Evolutionary conservation across 2,329 filamentous ascomycete species (phyloP).

Genomic region (Ceratocystis colombiana): DNA sequence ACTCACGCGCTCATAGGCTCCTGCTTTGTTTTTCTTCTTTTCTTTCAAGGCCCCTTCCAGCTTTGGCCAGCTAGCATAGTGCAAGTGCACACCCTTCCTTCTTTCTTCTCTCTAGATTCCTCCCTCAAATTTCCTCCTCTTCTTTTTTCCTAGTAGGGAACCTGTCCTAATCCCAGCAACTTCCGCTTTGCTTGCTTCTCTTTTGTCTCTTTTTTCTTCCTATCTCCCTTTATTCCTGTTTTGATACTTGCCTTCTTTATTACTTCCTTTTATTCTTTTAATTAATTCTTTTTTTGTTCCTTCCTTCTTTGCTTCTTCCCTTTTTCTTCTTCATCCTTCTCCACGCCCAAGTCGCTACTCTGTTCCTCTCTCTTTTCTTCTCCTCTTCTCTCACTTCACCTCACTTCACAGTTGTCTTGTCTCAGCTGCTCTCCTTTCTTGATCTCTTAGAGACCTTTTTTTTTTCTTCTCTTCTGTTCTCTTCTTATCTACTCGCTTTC

Average conservation of each 20-base stretch:
- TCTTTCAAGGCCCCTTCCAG: conserved; percentile 16
- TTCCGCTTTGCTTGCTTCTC: conserved; percentile 17
- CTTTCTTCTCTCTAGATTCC: conserved; percentile 9
- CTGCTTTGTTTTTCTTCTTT: background rate
- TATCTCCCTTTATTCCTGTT: conserved; percentile 14
- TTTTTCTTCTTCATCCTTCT: conserved; percentile 21
- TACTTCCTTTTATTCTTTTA: conserved; percentile 25
- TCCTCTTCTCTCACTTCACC: conserved; percentile 21
- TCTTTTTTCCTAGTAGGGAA: background rate
- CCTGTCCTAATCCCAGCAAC: background rate
- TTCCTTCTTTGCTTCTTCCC: conserved; percentile 19
- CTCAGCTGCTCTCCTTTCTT: conserved; percentile 21
- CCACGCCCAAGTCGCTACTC: conserved; percentile 16
- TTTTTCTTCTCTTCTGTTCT: conserved; percentile 8
- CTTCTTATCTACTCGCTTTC: background rate
- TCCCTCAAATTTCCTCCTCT: conserved; percentile 17
- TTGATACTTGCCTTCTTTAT: conserved; percentile 21
- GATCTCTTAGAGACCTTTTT: conserved; percentile 13
- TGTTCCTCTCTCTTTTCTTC: conserved; percentile 27
- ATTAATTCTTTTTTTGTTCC: conserved; percentile 10
- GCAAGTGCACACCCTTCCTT: conserved; percentile 13
- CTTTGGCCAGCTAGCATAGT: conserved; percentile 15
- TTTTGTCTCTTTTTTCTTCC: conserved; percentile 28
- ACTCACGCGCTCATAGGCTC: background rate
- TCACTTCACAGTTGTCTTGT: background rate